Evolutionary conservation across 1,284 basidiomycete genomes (phyloP).

Genomic region (Marasmius oreades): DNA sequence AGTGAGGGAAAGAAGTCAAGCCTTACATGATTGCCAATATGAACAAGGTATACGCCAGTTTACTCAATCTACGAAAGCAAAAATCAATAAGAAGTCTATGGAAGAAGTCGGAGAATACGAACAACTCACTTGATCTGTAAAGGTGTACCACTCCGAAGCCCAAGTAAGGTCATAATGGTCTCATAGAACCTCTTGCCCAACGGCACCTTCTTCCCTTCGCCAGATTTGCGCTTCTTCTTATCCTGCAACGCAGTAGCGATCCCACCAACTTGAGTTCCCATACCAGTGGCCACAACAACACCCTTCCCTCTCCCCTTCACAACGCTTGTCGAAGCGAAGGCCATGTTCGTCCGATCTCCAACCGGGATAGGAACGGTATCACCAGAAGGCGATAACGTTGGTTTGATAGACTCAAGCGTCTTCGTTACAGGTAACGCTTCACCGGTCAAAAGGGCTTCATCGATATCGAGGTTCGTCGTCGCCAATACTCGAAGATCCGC

Average conservation of each 20-base stretch:
- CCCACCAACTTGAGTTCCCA: conserved; percentile 62
- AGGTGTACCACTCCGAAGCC: conserved; percentile 42
- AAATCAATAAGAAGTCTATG: neutral
- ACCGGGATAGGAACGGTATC: conserved; percentile 33
- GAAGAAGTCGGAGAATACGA: neutral
- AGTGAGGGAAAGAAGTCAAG: neutral
- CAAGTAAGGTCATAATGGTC: conserved; percentile 22
- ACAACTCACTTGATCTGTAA: conserved; percentile 49
- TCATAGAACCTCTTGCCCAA: conserved; percentile 19
- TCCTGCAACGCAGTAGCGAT: conserved; percentile 42
- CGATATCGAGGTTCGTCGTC: conserved; percentile 49
- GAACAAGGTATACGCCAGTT: conserved; percentile 29
- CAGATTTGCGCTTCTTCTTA: neutral
- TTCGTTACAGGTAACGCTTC: conserved; percentile 65
- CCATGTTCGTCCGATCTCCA: conserved; percentile 57
- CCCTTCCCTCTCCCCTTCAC: conserved; percentile 64
- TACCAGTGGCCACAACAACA: conserved; percentile 58
- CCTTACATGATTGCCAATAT: conserved; percentile 4
- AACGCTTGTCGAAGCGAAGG: conserved; percentile 54
- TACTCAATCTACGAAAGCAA: conserved; percentile 28
- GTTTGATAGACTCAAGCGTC: conserved; percentile 33
- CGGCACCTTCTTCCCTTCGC: conserved; percentile 15
- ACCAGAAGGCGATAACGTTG: conserved; percentile 1
- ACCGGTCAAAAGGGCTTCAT: conserved; percentile 70
- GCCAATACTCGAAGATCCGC: conserved; percentile 41